Evolutionary conservation across 257 asterid genomes (phyloP), one percentile per base, ranked within the genome.

Genomic region (Linaria vulgaris): DNA sequence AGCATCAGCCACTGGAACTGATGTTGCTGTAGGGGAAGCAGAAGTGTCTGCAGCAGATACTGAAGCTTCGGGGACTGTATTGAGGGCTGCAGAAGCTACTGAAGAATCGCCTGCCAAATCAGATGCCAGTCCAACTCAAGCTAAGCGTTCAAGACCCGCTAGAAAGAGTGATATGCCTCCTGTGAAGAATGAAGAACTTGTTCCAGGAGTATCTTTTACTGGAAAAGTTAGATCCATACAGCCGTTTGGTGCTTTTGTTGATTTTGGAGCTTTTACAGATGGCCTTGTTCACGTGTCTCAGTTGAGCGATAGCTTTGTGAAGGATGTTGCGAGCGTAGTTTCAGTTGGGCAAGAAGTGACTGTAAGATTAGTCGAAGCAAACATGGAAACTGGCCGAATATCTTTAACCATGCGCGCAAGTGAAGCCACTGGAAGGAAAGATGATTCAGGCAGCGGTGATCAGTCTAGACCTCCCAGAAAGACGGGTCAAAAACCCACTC

Each of bases 161-260:
- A 90, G 99, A 65, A 85, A 72, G 81, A 94, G 95, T 66, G 99
- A 94, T 17, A 78, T 94, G 96, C 90, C 97, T 38, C 90, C 97
- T 19, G 83, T 94, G 63, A 85, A 79, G 69, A 84, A 83, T 52
- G 99, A 87, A 67, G 88, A 86, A 38, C 94, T 94, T 66, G 41
- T 76, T 48, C 82, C 95, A 0, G 99, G 99, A 48, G 83, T 95
- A 49, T 85, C 88, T 77, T 94, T 87, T 72, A 65, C 84, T 8
- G 99, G 99, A 59, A 94, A 90, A 85, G 95, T 94, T 45, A 74
- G 80, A 71, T 87, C 99, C 0, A 76, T 94, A 68, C 99, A 90
- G 79, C 96, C 97, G 22, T 94, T 94, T 65, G 99, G 99, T 57
- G 99, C 99, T 50, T 94, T 94, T 74, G 80, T 94, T 59, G 99